Percentiles rank a stretch among this genome's conserved stretches.
phyloP scores from a whole-genome alignment of 257 asterid genomes.

The Nemophila menziesii region DNA sequence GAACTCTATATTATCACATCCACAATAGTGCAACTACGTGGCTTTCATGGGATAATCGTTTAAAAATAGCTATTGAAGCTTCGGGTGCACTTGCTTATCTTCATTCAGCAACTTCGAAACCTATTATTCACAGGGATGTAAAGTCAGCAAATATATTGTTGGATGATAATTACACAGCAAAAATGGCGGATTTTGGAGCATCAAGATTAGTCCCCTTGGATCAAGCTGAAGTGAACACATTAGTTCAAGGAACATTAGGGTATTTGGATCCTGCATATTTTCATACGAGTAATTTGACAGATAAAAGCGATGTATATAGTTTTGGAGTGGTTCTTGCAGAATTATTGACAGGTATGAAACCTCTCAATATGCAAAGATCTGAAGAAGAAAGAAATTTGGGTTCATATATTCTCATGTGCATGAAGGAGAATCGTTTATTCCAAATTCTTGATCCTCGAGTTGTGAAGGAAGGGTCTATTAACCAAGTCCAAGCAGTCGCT shows the following conservation, averaged over 20 bases:
- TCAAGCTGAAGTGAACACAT: conserved; percentile 48
- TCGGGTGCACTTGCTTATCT: conserved; percentile 64
- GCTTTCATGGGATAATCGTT: conserved; percentile 55
- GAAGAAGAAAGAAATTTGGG: conserved; percentile 39
- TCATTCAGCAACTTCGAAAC: conserved; percentile 55
- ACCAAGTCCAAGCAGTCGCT: conserved; percentile 40
- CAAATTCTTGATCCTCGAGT: conserved; percentile 47
- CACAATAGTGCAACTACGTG: conserved; percentile 24
- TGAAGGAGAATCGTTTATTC: conserved; percentile 37
- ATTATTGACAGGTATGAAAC: conserved; percentile 53
- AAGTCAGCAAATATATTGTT: conserved; percentile 63
- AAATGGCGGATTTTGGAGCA: conserved; percentile 75
- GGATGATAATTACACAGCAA: conserved; percentile 42
- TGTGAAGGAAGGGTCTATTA: conserved; percentile 43
- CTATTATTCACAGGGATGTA: conserved; percentile 67
- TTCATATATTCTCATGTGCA: conserved; percentile 23
- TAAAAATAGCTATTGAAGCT: conserved; percentile 55
- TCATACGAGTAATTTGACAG: conserved; percentile 49
- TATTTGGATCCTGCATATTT: conserved; percentile 77
- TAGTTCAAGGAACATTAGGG: conserved; percentile 73
- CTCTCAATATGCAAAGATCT: conserved; percentile 33
- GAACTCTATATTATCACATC: conserved; percentile 51
- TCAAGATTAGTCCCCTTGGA: conserved; percentile 58
- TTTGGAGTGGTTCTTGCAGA: conserved; percentile 68
- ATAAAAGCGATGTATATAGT: conserved; percentile 73